These are phyloP conservation scores for Saccharomycopsis crataegensis DNA, from an alignment of 1,139 yeast species.

Conservation along the genomic window DNA sequence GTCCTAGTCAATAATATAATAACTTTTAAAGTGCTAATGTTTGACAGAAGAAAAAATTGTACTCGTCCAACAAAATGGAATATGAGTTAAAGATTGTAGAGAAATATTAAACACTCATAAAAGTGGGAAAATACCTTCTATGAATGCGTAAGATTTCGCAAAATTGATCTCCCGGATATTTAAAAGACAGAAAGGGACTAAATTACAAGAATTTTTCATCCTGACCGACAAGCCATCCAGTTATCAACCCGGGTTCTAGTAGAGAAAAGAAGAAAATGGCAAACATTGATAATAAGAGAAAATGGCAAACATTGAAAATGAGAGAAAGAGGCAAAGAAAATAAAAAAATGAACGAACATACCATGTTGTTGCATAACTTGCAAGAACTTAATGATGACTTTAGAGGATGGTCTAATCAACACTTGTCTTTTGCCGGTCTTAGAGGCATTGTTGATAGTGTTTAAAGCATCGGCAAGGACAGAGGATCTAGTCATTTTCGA, in stretches of 20 bases:
- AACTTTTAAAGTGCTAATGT: neutral
- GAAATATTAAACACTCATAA: slow-evolving; percentile 14
- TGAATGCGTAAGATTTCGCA: slow-evolving; percentile 16
- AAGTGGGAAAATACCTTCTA: slow-evolving; percentile 3
- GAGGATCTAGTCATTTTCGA: slow-evolving; percentile 91
- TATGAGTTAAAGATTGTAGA: slow-evolving; percentile 1
- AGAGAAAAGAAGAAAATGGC: neutral
- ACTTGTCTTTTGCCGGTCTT: slow-evolving; percentile 99
- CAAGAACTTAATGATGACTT: slow-evolving; percentile 94
- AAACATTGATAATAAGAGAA: neutral
- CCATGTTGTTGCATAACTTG: slow-evolving; percentile 97
- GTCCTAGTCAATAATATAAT: neutral
- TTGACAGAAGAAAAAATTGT: neutral
- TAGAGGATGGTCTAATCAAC: slow-evolving; percentile 96
- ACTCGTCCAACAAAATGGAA: neutral
- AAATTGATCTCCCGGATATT: slow-evolving; percentile 79
- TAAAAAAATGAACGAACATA: neutral
- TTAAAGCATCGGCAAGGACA: slow-evolving; percentile 98
- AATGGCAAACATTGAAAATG: neutral
- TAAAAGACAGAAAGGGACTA: slow-evolving; percentile 96
- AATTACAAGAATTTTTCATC: slow-evolving; percentile 23
- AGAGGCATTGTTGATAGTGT: slow-evolving; percentile 98
- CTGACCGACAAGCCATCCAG: slow-evolving; percentile 90
- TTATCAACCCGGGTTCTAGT: slow-evolving; percentile 72
- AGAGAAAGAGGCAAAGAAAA: neutral